Conservation (phyloP, 2,329 filamentous ascomycete genomes). For the Drechslerella coelobrocha region DNA sequence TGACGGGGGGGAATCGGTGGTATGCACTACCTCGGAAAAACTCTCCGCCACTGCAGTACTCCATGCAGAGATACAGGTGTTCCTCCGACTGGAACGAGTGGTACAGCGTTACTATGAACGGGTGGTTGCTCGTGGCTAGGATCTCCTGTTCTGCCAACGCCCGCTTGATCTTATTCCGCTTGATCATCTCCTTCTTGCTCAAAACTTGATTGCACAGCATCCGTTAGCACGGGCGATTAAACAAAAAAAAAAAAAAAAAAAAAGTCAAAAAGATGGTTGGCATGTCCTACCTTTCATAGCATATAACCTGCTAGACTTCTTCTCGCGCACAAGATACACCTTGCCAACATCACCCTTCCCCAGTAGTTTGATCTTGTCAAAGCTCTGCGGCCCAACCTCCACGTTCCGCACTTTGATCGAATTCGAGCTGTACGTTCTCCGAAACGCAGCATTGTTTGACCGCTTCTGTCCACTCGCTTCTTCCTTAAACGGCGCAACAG, state of each 20-base stretch:
- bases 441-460: constrained; percentile 69
- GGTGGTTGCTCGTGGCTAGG: constrained; percentile 95
- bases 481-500: constrained; percentile 70
- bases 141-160: constrained; percentile 98
- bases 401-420: constrained; percentile 98
- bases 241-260: neutral
- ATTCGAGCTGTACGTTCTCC: constrained; percentile 97
- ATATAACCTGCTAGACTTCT: constrained; percentile 93
- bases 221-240: neutral
- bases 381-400: constrained; percentile 91
- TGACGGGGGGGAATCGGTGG: neutral
- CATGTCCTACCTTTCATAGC: constrained; percentile 87
- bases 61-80: constrained; percentile 99
- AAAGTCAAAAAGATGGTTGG: constrained; percentile 57
- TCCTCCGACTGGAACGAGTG: constrained; percentile 99
- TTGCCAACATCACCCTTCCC: constrained; percentile 99
- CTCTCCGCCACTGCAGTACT: constrained; percentile 98
- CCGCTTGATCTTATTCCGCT: constrained; percentile 99
- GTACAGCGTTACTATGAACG: constrained; percentile 97
- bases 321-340: constrained; percentile 95
- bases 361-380: constrained; percentile 99
- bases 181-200: constrained; percentile 99
- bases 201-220: constrained; percentile 71
- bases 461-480: constrained; percentile 69
- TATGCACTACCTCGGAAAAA: constrained; percentile 75